Percentiles rank a stretch among this genome's conserved stretches.
These are phyloP conservation scores for Ascochyta pisi DNA, from an alignment of 2,329 filamentous ascomycete species.

Conservation along the genomic window DNA sequence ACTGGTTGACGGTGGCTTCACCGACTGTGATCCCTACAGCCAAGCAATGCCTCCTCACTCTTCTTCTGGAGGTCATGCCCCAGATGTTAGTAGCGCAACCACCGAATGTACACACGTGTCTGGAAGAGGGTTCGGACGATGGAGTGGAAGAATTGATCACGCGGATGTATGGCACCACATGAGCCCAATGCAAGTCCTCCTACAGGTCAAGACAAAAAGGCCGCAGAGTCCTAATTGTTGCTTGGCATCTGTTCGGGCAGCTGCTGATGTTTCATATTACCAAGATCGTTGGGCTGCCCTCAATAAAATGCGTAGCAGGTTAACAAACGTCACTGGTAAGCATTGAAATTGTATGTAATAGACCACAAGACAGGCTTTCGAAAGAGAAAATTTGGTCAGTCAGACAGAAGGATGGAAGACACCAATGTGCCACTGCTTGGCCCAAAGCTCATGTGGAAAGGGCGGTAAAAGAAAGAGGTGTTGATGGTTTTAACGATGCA, in stretches of 20 bases:
- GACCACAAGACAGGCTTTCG: too few relatives aligned
- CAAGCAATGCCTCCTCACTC: neutral
- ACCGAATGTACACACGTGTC: neutral
- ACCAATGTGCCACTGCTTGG: too few relatives aligned
- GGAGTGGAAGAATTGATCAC: neutral
- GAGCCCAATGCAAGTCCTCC: neutral
- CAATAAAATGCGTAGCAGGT: too few relatives aligned
- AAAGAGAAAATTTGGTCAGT: too few relatives aligned
- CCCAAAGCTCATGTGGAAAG: neutral
- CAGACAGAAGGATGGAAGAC: too few relatives aligned
- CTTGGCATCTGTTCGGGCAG: neutral
- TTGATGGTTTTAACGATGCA: neutral
- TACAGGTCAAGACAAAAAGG: neutral
- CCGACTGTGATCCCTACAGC: neutral
- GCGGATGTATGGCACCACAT: neutral
- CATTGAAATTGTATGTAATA: too few relatives aligned
- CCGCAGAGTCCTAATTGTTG: neutral
- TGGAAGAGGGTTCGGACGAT: neutral
- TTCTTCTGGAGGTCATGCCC: neutral
- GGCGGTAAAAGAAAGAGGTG: neutral
- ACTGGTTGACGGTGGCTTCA: neutral
- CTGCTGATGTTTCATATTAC: neutral
- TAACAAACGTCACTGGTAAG: neutral
- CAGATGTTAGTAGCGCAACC: neutral
- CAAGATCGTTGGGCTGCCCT: neutral